phyloP scores from a whole-genome alignment of 768 basidiomycete genomes.

The Flagelloscypha sp. region DNA sequence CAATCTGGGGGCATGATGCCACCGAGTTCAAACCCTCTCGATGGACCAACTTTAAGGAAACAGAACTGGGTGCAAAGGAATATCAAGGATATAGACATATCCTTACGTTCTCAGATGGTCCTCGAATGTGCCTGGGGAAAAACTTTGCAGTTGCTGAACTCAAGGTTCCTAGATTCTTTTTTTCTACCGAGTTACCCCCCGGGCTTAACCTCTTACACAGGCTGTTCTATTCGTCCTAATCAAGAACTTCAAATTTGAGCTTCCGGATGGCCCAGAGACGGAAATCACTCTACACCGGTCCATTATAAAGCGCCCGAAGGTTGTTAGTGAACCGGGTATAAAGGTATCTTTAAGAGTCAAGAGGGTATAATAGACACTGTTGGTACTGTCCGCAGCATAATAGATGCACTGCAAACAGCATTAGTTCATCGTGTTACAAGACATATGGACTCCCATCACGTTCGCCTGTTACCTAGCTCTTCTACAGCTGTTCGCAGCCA shows the following conservation, averaged over 20 bases:
- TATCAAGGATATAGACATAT: slow-evolving; percentile 19
- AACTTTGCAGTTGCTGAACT: slow-evolving; percentile 19
- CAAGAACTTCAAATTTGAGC: slow-evolving; percentile 18
- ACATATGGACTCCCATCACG: no score
- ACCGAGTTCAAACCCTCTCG: slow-evolving; percentile 15
- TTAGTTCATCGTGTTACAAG: no score
- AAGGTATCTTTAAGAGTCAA: no score
- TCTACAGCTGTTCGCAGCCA: no score
- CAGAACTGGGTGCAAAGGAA: slow-evolving; percentile 15
- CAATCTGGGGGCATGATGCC: slow-evolving; percentile 21
- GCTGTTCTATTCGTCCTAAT: slow-evolving; percentile 25
- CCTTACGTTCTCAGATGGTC: slow-evolving; percentile 21
- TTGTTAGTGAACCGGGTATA: no score
- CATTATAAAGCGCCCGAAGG: slow-evolving; percentile 12
- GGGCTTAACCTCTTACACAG: no score
- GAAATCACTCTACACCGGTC: slow-evolving; percentile 12
- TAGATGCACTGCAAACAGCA: no score
- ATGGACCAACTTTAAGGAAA: slow-evolving; percentile 11
- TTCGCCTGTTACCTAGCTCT: no score
- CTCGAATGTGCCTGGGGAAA: slow-evolving; percentile 20
- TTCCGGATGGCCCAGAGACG: slow-evolving; percentile 19
- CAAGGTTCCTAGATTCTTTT: slow-evolving; percentile 14
- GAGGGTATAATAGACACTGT: no score
- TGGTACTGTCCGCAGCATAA: no score
- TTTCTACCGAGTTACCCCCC: neutral